Base-by-base conservation (phyloP, 2,329 filamentous ascomycete genomes). In the Hymenoscyphus salicellus region DNA sequence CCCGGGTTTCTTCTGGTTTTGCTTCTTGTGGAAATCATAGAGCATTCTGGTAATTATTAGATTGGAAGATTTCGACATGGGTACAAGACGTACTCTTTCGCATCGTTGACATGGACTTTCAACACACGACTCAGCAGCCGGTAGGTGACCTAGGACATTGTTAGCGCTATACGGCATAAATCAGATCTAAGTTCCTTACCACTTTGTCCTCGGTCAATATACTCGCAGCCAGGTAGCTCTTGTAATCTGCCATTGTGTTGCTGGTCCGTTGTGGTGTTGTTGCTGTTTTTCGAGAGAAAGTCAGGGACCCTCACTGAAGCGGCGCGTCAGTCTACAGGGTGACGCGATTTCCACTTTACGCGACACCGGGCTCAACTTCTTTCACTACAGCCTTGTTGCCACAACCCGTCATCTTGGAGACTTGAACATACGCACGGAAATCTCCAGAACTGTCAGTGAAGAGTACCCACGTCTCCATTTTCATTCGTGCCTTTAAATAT, bases 71-170 rank as follows among this genome's bases (percentile, higher is more conserved):
- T 23, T 6, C 2, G 46, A 26, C 20, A 4, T 49, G 46, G 20
- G n/a, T 8, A 20, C 20, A 11, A 49, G 46, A 49, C 46, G 14
- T 49, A 96, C 93, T 93, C 88, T 78, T 99, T 99, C 14, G 95
- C 95, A 55, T 85, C 82, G 75, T 96, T 95, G 76, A 91, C 89
- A 76, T 97, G 90, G 55, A 97, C 84, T 73, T 92, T 90, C 62
- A 97, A 79, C 46, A 89, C 89, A 73, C 94, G 86, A 77, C 93
- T 95, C 67, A 99, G 79, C 58, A 89, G 82, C 60, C 93, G 89
- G 80, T 97, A 98, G 60, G 91, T 96, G 73, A 97, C 84, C 93
- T 96, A 73, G 14, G 17, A 7, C 2, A 17, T 20, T 26, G 17
- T 30, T 52, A 43, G 23, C 8, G 14, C 17, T 49, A 30, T 60